A percentile compares a stretch with the other conserved stretches of the same genome.
phyloP scores from a whole-genome alignment of 2,329 filamentous ascomycete genomes.

The Cladosporium phlei region DNA sequence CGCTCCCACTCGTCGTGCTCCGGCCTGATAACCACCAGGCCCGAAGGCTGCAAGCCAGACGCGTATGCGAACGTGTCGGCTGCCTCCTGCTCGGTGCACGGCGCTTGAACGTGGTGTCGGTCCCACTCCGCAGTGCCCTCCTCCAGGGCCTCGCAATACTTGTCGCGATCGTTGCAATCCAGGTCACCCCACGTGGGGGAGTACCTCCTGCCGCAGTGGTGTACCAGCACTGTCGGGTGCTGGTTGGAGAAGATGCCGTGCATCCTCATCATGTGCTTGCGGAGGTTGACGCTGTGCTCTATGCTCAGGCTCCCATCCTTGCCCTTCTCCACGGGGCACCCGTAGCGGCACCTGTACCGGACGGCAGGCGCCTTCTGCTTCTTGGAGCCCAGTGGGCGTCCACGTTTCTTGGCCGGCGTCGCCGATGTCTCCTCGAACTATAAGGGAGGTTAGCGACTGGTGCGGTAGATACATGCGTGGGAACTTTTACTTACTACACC shows the following conservation, averaged over 20 bases:
- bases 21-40: neutral
- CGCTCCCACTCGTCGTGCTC: slow-evolving; percentile 3
- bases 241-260: slow-evolving; percentile 4
- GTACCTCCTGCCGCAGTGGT: neutral
- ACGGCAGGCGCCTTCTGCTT: neutral
- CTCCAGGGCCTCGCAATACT: neutral
- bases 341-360: slow-evolving; percentile 9
- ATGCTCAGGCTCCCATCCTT: neutral
- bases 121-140: rapidly evolving
- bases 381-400: neutral
- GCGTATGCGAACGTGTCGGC: slow-evolving; percentile 12
- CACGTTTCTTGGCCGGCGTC: neutral
- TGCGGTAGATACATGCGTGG: too few species aligned
- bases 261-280: slow-evolving; percentile 7
- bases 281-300: neutral
- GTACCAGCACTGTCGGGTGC: too few species aligned
- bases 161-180: neutral
- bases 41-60: neutral
- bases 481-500: too few species aligned
- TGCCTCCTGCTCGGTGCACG: slow-evolving; percentile 3
- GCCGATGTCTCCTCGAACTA: too few species aligned
- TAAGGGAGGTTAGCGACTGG: too few species aligned
- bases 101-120: neutral
- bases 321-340: too few species aligned
- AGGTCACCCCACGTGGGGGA: neutral